Evolutionary conservation across 2,329 filamentous ascomycete genomes (phyloP).

Genomic region (Hypoxylon sp.): DNA sequence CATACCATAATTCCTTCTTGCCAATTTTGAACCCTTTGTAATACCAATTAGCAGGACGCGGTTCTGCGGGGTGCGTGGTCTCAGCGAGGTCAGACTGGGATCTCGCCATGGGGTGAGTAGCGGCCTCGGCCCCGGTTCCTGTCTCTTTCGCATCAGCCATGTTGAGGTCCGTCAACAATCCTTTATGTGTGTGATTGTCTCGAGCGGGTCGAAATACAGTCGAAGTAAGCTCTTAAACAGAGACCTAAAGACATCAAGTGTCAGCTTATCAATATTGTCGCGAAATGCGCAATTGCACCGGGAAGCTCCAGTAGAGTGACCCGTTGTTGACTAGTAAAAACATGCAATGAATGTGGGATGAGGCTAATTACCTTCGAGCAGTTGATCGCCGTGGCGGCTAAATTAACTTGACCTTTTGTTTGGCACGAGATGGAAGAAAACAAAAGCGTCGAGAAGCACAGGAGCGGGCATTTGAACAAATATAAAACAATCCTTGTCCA

Average conservation of each 20-base stretch:
- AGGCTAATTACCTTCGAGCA: conserved; percentile 12
- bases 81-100: conserved; percentile 41
- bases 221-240: conserved; percentile 19
- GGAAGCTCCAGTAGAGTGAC: background rate
- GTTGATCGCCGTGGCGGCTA: conserved; percentile 38
- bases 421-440: conserved; percentile 20
- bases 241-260: conserved; percentile 16
- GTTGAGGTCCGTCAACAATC: conserved; percentile 9
- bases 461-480: conserved; percentile 27
- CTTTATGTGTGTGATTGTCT: conserved; percentile 11
- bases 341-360: background rate
- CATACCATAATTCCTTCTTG: conserved; percentile 73
- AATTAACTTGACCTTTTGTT: conserved; percentile 31
- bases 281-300: conserved; percentile 4
- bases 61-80: conserved; percentile 21
- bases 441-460: conserved; percentile 9
- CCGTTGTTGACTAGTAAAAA: conserved; percentile 1
- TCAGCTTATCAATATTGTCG: conserved; percentile 27
- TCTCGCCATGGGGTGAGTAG: conserved; percentile 23
- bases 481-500: conserved; percentile 35
- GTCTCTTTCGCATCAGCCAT: conserved; percentile 39
- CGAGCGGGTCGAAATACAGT: conserved; percentile 21
- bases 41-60: conserved; percentile 71
- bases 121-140: conserved; percentile 16
- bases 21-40: conserved; percentile 73